Evolutionary conservation across 2,329 filamentous ascomycete species (phyloP).

Genomic region (Esteya vermicola): DNA sequence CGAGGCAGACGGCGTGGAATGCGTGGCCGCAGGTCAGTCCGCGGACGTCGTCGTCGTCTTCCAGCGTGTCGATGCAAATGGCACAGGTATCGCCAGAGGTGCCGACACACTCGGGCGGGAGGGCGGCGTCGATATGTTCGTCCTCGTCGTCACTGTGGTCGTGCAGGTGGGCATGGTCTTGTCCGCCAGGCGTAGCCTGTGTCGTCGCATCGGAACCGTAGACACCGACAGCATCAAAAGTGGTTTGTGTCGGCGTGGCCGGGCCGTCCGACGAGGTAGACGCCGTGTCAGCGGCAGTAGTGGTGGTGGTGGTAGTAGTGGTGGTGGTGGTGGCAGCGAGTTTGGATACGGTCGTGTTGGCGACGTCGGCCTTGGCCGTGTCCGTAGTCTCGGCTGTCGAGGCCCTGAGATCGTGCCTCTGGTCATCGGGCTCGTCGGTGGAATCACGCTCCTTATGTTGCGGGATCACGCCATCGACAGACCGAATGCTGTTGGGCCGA

Average conservation of each 20-base stretch:
- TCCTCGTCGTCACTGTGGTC: slow-evolving; percentile 35
- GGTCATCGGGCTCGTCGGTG: slow-evolving; percentile 19
- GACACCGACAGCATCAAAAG: too few species aligned
- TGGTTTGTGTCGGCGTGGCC: too few species aligned
- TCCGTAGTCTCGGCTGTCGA: neutral
- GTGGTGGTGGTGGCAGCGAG: too few species aligned
- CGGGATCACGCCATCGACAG: slow-evolving; percentile 42
- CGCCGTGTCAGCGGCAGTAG: too few species aligned
- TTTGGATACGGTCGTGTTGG: neutral
- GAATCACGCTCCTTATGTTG: slow-evolving; percentile 30
- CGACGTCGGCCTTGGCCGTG: neutral
- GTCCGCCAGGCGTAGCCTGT: too few species aligned
- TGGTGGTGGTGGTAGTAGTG: too few species aligned
- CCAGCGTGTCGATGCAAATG: slow-evolving; percentile 87
- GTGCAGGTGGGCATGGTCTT: too few species aligned
- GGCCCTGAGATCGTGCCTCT: slow-evolving; percentile 1
- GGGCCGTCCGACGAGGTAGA: too few species aligned
- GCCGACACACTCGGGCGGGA: slow-evolving; percentile 66
- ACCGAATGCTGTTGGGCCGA: slow-evolving; percentile 57
- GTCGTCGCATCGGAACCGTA: too few species aligned
- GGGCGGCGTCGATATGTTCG: slow-evolving; percentile 66
- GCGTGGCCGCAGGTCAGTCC: slow-evolving; percentile 94
- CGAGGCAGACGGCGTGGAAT: slow-evolving; percentile 90
- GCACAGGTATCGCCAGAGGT: slow-evolving; percentile 86
- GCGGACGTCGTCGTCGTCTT: slow-evolving; percentile 90